phyloP scores from a whole-genome alignment of 1,139 yeast genomes.

The Lodderomyces margitis region DNA sequence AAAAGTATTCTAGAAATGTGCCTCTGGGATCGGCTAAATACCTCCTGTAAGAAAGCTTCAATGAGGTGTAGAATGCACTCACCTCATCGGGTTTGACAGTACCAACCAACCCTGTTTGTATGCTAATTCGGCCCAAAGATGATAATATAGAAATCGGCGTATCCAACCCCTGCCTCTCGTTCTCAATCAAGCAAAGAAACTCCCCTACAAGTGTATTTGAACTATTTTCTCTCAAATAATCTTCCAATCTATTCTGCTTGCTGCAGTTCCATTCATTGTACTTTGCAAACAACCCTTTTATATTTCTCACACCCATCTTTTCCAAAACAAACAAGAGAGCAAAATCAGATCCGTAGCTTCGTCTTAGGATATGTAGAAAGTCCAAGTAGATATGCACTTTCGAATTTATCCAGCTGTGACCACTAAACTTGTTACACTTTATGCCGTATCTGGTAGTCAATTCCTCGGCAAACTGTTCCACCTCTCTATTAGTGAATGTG shows the following conservation, averaged over 20 bases:
- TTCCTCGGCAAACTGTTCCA: constrained; percentile 40
- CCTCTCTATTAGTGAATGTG: constrained; percentile 53
- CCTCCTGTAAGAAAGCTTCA: constrained; percentile 20
- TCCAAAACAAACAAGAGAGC: constrained; percentile 29
- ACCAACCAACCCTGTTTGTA: neutral
- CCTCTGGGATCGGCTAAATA: constrained; percentile 6
- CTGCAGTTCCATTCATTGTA: constrained; percentile 7
- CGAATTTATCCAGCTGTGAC: constrained; percentile 54
- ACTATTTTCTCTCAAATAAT: constrained; percentile 13
- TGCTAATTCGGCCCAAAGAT: constrained; percentile 22
- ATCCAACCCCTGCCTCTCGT: constrained; percentile 14
- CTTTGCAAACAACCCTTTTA: constrained; percentile 4
- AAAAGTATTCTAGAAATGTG: constrained; percentile 34
- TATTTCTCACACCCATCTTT: constrained; percentile 16
- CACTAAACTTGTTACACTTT: constrained; percentile 41
- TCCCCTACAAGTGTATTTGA: neutral
- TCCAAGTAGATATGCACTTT: constrained; percentile 51
- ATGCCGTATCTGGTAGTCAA: constrained; percentile 41
- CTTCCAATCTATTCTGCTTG: constrained; percentile 16
- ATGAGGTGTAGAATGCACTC: constrained; percentile 26
- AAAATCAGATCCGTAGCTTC: constrained; percentile 33
- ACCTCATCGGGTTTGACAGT: neutral
- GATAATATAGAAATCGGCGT: constrained; percentile 20
- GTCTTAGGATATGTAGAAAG: constrained; percentile 41
- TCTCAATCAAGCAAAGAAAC: constrained; percentile 15